Base-by-base conservation (phyloP, 352 stramenopile genomes). In the Globisporangium abappressorium region DNA sequence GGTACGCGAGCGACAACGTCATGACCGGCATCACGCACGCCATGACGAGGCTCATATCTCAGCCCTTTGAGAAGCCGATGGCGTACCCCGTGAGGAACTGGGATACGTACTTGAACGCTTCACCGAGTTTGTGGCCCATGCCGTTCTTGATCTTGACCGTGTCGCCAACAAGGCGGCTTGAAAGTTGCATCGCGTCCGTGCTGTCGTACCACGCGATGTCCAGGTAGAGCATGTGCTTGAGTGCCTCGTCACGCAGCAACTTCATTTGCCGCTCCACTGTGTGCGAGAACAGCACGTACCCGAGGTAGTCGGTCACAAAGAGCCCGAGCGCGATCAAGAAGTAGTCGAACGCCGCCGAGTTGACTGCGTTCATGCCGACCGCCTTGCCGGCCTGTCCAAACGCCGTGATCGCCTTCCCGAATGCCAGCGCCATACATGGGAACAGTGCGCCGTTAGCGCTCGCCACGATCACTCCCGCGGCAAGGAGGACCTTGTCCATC, bases 111-210 rank as follows among this genome's bases (percentile, higher is more conserved):
- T 66, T 64, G 28, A 83, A 55, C 15, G 67, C 61, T 28, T 89
- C 78, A 22, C 79, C 78, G 7, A 89, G 72, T 68, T 87, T 86
- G 9, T 75, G 65, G 24, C 77, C 79, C 77, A 87, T 87, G 46
- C 77, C 79, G 18, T 84, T 70, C 61, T 83, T 82, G 64, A 87
- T 87, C 68, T 83, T 87, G 66, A 83, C 64, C 2, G 78, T 86
- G 49, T 86, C 78, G 22, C 77, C 78, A 15, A 73, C 76, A 6
- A 87, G 57, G 0, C 79, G 80, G 33, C 43, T 74, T n/a, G 78
- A 81, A 7, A 88, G 66, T 57, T 84, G 76, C 36, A 81, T 62
- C 20, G 74, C 74, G 33, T 85, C 76, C 54, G 70, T 54, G 15
- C 53, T 18, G 59, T 89, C 80, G 70, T 84, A 87, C 80, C 80